A percentile compares a stretch with the other conserved stretches of the same genome.
phyloP scores from a whole-genome alignment of 2,329 filamentous ascomycete genomes.

The Claviceps sp. region DNA sequence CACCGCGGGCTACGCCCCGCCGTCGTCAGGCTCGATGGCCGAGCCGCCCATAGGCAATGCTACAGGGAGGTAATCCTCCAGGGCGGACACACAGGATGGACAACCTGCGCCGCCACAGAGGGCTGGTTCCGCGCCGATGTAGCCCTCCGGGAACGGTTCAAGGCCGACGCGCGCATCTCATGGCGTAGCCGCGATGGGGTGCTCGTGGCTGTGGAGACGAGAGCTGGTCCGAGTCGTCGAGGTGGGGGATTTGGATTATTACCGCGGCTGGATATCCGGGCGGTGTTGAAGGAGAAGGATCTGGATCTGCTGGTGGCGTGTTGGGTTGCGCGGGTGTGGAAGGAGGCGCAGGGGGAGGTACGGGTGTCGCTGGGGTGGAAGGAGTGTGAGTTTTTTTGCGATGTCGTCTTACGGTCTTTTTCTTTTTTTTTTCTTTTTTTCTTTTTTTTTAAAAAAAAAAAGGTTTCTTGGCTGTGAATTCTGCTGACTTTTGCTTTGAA shows the following conservation, averaged over 20 bases:
- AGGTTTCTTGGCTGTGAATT: no score
- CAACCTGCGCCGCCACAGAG: slow-evolving; percentile 11
- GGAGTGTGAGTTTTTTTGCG: slow-evolving; percentile 9
- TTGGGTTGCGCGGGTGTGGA: slow-evolving; percentile 18
- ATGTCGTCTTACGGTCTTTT: no score
- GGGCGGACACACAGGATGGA: slow-evolving; percentile 7
- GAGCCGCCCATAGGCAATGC: slow-evolving; percentile 10
- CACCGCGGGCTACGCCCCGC: slow-evolving; percentile 5
- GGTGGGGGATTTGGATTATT: slow-evolving; percentile 5
- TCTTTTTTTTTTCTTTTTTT: no score
- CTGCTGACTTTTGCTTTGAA: no score
- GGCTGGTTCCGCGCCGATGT: slow-evolving; percentile 12
- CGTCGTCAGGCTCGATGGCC: slow-evolving; percentile 11
- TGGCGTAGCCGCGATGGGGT: slow-evolving; percentile 14
- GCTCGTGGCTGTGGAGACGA: slow-evolving; percentile 14
- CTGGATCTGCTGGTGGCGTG: slow-evolving; percentile 17
- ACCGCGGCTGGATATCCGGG: slow-evolving; percentile 13
- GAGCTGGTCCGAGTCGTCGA: slow-evolving; percentile 10
- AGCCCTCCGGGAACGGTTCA: slow-evolving; percentile 10
- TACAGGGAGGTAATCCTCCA: slow-evolving; percentile 10
- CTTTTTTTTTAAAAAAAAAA: no score
- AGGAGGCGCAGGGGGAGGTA: slow-evolving; percentile 11
- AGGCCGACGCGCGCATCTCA: slow-evolving; percentile 10
- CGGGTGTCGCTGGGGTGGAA: slow-evolving; percentile 13
- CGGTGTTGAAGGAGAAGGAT: slow-evolving; percentile 11